Base-by-base conservation (phyloP, 1,284 basidiomycete species). In the Heliocybe sulcata region DNA sequence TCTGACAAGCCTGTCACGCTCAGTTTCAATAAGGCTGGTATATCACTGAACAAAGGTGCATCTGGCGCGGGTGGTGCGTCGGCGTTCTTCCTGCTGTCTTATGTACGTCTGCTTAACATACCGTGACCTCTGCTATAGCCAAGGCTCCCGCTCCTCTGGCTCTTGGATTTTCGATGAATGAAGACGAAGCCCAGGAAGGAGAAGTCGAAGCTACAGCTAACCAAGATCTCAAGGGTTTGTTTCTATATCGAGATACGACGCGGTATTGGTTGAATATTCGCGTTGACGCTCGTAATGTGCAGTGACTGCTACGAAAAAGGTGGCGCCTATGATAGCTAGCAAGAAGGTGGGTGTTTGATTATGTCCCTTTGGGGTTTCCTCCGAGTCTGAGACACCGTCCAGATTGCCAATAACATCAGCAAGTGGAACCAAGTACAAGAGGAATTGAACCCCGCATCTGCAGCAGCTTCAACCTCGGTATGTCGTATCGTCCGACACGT, bases 371-470 rank as follows among this genome's bases (percentile, higher is more conserved):
- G 22, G 19, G 23, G 16, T 16, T 42, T n/a, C 8, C 4, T n/a
- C 16, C 14, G 2, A 19, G 14, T 23, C 12, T 45, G 22, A 12
- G 11, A 1, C 51, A 20, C 1, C 6, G 22, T 53, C 22, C 56
- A 95, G 92, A 89, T 85, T 49, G 87, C 81, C 51, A 90, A 82
- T 67, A 94, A 95, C 63, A 96, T 98, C 66, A 86, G 80, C 65
- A 96, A 97, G 64, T 97, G 94, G 94, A 96, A 94, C 67, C 89
- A 87, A 72, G 91, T 94, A 16, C 91, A 94, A 71, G 86, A 85
- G 69, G 93, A 92, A 63, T 77, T 95, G 27, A 81, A 31, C 52
- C 31, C 23, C 67, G 61, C 26, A 59, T 54, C 23, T 22, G 29
- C 10, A 11, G 35, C 25, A 45, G 22, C 38, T 20, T 49, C 47